These are phyloP conservation scores for Aspergillus homomorphus DNA, from an alignment of 495 filamentous ascomycete species.

Conservation along the genomic window DNA sequence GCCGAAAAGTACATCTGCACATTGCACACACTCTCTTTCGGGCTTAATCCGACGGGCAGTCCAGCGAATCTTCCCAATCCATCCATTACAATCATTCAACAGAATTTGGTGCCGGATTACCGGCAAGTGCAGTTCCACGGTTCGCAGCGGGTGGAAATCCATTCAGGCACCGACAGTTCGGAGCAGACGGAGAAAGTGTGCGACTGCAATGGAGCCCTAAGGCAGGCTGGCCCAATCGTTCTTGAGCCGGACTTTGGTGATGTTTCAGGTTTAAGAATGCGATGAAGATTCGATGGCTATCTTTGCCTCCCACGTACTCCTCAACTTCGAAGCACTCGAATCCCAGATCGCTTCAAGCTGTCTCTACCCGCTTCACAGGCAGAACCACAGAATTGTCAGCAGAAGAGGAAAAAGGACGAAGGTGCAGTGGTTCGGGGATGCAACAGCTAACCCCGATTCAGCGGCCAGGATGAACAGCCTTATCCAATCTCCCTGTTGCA, in stretches of 20 bases:
- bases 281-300: neutral
- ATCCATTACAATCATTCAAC: neutral
- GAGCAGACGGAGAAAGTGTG: neutral
- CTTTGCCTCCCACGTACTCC: neutral
- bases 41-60: neutral
- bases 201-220: neutral
- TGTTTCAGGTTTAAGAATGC: neutral
- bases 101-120: neutral
- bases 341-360: neutral
- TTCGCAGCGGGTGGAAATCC: slow-evolving; percentile 4
- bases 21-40: neutral
- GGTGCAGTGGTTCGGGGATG: neutral
- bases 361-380: neutral
- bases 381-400: neutral
- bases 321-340: neutral
- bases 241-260: neutral
- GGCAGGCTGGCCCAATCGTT: neutral
- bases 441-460: neutral
- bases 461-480: neutral
- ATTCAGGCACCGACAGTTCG: slow-evolving; percentile 1
- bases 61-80: neutral
- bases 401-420: neutral
- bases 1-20: neutral
- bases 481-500: neutral
- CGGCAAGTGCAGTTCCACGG: slow-evolving; percentile 8